A percentile compares a stretch with the other conserved stretches of the same genome.
Conservation (phyloP, 2,329 filamentous ascomycete species). For the Epichloe amarillans region DNA sequence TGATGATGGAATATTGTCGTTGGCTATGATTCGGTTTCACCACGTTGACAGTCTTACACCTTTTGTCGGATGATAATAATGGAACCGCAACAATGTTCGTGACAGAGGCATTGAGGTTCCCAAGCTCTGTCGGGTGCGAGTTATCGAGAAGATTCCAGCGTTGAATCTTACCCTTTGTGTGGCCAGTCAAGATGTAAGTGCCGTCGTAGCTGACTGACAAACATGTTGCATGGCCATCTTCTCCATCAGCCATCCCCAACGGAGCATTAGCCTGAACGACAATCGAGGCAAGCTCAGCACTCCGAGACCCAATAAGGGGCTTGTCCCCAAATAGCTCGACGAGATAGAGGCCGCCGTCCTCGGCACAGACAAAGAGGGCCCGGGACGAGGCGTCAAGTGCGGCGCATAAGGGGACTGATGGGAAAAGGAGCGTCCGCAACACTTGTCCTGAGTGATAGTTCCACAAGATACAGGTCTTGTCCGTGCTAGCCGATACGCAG, state of each 20-base stretch:
- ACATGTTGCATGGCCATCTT: slow-evolving; percentile 52
- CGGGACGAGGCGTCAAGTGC: slow-evolving; percentile 72
- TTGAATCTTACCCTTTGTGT: slow-evolving; percentile 64
- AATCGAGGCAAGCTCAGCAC: slow-evolving; percentile 40
- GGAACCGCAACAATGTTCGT: slow-evolving; percentile 68
- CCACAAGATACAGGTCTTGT: slow-evolving; percentile 87
- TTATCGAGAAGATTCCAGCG: slow-evolving; percentile 68
- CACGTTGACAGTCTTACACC: slow-evolving; percentile 44
- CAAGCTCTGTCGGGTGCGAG: slow-evolving; percentile 51
- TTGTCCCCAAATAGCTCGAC: slow-evolving; percentile 55
- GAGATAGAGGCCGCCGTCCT: slow-evolving; percentile 67
- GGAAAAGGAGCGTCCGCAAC: slow-evolving; percentile 71
- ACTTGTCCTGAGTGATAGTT: slow-evolving; percentile 70
- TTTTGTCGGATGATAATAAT: slow-evolving; percentile 31
- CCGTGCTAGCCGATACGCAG: slow-evolving; percentile 69
- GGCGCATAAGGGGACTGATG: slow-evolving; percentile 53
- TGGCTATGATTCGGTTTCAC: slow-evolving; percentile 68
- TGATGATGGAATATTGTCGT: slow-evolving; percentile 50
- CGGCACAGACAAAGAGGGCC: slow-evolving; percentile 67
- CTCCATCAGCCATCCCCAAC: slow-evolving; percentile 44
- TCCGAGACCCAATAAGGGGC: slow-evolving; percentile 39
- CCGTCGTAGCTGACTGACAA: slow-evolving; percentile 72
- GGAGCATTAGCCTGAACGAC: slow-evolving; percentile 41
- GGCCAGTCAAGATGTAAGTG: slow-evolving; percentile 66
- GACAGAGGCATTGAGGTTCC: slow-evolving; percentile 65